Base-by-base conservation (phyloP, 768 basidiomycete species). In the Cubamyces lactineus region DNA sequence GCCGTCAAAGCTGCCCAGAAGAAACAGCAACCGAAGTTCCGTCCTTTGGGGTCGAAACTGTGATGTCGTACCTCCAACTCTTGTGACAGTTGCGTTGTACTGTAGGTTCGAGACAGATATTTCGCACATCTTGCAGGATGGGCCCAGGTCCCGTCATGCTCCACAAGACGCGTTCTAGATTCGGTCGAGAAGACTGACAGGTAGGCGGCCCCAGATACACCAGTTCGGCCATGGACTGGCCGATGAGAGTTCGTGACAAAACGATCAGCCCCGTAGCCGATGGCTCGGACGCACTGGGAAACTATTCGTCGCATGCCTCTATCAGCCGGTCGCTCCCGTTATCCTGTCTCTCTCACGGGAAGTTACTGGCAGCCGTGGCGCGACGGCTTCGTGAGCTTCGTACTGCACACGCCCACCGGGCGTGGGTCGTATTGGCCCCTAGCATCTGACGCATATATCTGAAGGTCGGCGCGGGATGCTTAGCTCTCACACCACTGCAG, bases 11-110 rank as follows among this genome's bases (percentile, higher is more conserved):
- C 67, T 17, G 63, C 55, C 13, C 64, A 66, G 52, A 50, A 57
- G 57, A 70, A 68, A 64, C 45, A 57, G 21, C 58, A 58, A 38
- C 63, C 69, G 17, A 40, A 34, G 28, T 70, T 68, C 49, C 23
- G 39, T 1, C 34, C 63, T 48, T 45, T 71, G 11, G 66, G 49
- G 5, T 53, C 54, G 19, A 67, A 67, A 47, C 28, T 67, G 41
- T 67, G 41, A 59, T 5, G 13, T 3, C 24, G 8, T 38, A 13
- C 17, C 11, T 4, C 8, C n/a, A 26, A 7, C 9, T n/a, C n/a
- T 13, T 24, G 23, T 40, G 24, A 2, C 45, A 21, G 9, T 3
- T 48, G 30, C 24, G 11, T 19, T 58, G 57, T 58, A 50, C 13
- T 17, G 47, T 58, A 58, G 47, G 47, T 58, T 49, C 26, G 23